phyloP scores from a whole-genome alignment of 345 rosid species.

The Dovyalis caffra region DNA sequence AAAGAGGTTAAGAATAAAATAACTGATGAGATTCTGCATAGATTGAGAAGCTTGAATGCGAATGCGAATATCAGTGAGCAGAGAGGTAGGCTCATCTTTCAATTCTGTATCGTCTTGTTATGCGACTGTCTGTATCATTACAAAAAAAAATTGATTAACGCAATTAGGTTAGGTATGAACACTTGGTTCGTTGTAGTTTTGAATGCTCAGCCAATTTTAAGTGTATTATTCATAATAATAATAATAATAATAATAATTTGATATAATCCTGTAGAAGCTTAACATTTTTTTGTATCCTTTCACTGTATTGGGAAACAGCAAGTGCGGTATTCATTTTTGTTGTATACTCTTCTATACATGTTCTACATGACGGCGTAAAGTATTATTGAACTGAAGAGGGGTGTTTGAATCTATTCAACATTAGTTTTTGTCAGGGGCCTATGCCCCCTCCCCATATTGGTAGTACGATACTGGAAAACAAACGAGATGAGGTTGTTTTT shows the following conservation, averaged over 20 bases:
- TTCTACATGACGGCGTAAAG: neutral
- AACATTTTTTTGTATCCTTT: too few species aligned
- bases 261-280: too few species aligned
- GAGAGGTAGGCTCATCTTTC: conserved; percentile 53
- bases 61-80: conserved; percentile 45
- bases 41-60: conserved; percentile 45
- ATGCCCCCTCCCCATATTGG: neutral
- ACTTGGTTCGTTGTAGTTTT: neutral
- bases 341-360: neutral
- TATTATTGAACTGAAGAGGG: neutral
- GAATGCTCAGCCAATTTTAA: neutral
- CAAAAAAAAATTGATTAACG: neutral
- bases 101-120: neutral
- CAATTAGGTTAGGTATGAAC: neutral
- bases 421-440: neutral
- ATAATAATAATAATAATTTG: too few species aligned
- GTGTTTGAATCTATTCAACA: neutral
- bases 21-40: conserved; percentile 64
- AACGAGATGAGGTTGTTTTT: neutral
- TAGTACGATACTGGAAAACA: neutral
- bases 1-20: conserved; percentile 51
- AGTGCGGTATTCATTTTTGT: neutral
- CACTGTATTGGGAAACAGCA: too few species aligned
- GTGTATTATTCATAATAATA: neutral
- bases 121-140: neutral